A percentile compares a stretch with the other conserved stretches of the same genome.
Evolutionary conservation across 257 asterid species (phyloP).

Genomic region (Solanum virginianum): DNA sequence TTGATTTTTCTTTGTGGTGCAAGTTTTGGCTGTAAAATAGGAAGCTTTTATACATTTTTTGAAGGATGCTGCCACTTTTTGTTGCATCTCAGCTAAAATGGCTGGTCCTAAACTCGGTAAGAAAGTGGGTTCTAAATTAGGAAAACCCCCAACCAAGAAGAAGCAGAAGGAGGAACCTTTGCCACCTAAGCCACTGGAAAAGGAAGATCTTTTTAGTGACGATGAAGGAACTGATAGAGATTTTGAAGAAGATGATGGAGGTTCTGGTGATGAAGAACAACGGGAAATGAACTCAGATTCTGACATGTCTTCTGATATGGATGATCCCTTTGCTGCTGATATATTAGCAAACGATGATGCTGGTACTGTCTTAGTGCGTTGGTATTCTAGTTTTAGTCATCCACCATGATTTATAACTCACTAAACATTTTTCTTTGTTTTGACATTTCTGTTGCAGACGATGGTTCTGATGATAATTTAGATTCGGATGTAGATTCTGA

Average conservation of each 20-base stretch:
- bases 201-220: constrained; percentile 36
- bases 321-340: constrained; percentile 62
- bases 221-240: constrained; percentile 31
- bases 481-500: constrained; percentile 43
- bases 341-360: constrained; percentile 56
- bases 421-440: neutral
- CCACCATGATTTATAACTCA: neutral
- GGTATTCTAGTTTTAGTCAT: neutral
- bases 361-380: constrained; percentile 27
- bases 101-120: constrained; percentile 37
- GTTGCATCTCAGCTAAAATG: constrained; percentile 26
- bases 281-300: constrained; percentile 37
- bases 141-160: constrained; percentile 36
- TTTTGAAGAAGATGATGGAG: constrained; percentile 15
- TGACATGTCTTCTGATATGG: constrained; percentile 65
- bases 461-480: neutral
- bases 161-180: constrained; percentile 41
- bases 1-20: neutral
- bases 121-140: constrained; percentile 16
- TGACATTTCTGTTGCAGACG: neutral
- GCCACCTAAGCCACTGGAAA: constrained; percentile 11
- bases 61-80: neutral
- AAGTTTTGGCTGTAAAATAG: neutral
- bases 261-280: constrained; percentile 32
- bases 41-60: neutral